These are phyloP conservation scores for Phytophthora vignae DNA, from an alignment of 352 stramenopile genomes.

Conservation along the genomic window DNA sequence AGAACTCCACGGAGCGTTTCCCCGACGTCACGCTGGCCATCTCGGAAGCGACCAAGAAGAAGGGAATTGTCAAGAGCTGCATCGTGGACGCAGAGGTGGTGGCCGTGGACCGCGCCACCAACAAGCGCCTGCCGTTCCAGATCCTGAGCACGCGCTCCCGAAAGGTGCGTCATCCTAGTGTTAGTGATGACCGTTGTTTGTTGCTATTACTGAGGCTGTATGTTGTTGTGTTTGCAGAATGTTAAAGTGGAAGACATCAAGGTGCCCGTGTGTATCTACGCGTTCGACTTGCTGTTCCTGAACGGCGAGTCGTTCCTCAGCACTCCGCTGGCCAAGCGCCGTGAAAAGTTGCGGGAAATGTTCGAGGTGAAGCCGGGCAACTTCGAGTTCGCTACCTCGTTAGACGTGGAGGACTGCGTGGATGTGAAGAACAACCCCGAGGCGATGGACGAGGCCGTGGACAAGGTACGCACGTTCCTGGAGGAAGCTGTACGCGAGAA, in stretches of 20 bases:
- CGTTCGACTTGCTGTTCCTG: constrained; percentile 99
- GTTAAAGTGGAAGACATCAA: constrained; percentile 92
- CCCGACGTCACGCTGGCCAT: constrained; percentile 90
- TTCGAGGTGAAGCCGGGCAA: constrained; percentile 94
- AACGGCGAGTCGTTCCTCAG: constrained; percentile 97
- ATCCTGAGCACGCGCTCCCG: constrained; percentile 97
- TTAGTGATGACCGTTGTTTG: background rate
- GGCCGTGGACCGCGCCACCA: constrained; percentile 96
- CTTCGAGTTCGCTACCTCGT: constrained; percentile 95
- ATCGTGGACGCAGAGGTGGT: constrained; percentile 99
- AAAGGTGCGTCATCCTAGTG: constrained; percentile 65
- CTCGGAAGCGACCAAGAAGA: constrained; percentile 61
- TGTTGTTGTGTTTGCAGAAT: constrained; percentile 44
- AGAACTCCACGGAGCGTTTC: constrained; percentile 99
- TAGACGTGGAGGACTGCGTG: constrained; percentile 89
- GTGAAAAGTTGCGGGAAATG: constrained; percentile 90
- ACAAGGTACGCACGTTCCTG: constrained; percentile 94
- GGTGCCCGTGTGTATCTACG: constrained; percentile 94
- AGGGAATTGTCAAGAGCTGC: constrained; percentile 82
- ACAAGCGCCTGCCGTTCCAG: constrained; percentile 99
- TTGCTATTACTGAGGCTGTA: constrained; percentile 5
- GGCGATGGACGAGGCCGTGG: constrained; percentile 88
- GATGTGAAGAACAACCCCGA: constrained; percentile 88
- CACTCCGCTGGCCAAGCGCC: constrained; percentile 90
- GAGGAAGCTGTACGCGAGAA: constrained; percentile 94